phyloP scores from a whole-genome alignment of 2,329 filamentous ascomycete species.

The Harringtonia aguacate region DNA sequence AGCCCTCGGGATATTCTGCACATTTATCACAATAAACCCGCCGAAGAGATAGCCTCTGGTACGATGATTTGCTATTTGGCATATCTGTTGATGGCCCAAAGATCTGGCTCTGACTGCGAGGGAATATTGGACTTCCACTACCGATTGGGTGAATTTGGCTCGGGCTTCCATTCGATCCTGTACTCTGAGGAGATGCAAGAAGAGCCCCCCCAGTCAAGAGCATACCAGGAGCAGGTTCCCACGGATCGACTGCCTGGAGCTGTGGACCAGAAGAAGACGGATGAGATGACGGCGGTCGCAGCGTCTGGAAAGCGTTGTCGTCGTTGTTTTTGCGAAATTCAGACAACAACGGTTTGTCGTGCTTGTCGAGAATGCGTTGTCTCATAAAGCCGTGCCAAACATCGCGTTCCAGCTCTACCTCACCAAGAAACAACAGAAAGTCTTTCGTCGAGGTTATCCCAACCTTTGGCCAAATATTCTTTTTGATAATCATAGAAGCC shows the following conservation, averaged over 20 bases:
- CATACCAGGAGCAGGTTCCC: constrained; percentile 11
- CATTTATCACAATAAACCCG: constrained; percentile 65
- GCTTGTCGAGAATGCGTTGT: constrained; percentile 15
- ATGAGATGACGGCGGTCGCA: background rate
- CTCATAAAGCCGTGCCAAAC: constrained; percentile 31
- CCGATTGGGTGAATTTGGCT: constrained; percentile 27
- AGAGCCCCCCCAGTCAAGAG: constrained; percentile 15
- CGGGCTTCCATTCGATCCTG: constrained; percentile 12
- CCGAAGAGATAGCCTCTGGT: constrained; percentile 35
- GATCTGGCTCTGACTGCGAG: constrained; percentile 25
- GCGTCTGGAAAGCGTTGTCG: background rate
- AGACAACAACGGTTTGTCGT: background rate
- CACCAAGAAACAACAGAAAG: constrained; percentile 39
- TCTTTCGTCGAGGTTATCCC: constrained; percentile 36
- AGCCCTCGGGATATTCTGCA: constrained; percentile 64
- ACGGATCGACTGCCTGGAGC: background rate
- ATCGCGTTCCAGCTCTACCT: constrained; percentile 25
- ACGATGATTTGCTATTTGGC: constrained; percentile 29
- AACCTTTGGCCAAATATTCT: constrained; percentile 34
- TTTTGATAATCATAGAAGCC: constrained; percentile 33
- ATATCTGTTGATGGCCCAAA: constrained; percentile 31
- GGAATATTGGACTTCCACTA: constrained; percentile 29
- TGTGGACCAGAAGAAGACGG: background rate
- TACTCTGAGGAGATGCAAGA: constrained; percentile 20
- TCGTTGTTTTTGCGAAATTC: background rate